These are phyloP conservation scores for Lathyrus tuberosus DNA, from an alignment of 306 rosid species.

Conservation along the genomic window DNA sequence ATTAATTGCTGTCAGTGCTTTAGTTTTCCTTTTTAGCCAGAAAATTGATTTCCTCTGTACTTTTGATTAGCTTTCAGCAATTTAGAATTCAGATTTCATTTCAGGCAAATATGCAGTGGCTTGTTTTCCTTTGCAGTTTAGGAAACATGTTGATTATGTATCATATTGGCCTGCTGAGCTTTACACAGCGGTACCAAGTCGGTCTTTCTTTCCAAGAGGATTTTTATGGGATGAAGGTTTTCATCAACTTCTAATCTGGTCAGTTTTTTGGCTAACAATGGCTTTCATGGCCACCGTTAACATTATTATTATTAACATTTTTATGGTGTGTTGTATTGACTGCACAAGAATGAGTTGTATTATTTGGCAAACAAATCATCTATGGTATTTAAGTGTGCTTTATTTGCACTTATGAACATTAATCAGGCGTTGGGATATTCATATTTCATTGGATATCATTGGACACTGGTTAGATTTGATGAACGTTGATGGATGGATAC, in stretches of 20 bases:
- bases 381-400: constrained; percentile 26
- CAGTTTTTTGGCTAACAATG: constrained; percentile 39
- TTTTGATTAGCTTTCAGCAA: constrained; percentile 31
- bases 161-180: constrained; percentile 96
- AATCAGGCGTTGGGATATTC: constrained; percentile 96
- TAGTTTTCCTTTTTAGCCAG: constrained; percentile 17
- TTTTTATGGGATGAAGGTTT: constrained; percentile 99
- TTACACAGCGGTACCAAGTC: constrained; percentile 95
- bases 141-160: constrained; percentile 52
- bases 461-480: constrained; percentile 97
- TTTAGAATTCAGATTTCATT: constrained; percentile 42
- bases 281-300: constrained; percentile 9
- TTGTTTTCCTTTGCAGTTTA: constrained; percentile 63
- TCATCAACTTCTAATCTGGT: constrained; percentile 94
- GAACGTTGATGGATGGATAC: constrained; percentile 99
- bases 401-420: constrained; percentile 32
- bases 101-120: constrained; percentile 38
- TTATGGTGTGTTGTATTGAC: constrained; percentile 27
- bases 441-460: constrained; percentile 77
- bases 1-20: constrained; percentile 9
- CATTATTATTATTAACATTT: constrained; percentile 12
- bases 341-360: constrained; percentile 17
- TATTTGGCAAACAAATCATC: constrained; percentile 15
- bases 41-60: constrained; percentile 12
- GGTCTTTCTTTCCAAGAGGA: constrained; percentile 95